Conservation (phyloP, 2,329 filamentous ascomycete genomes). For the Mollisia scopiformis region DNA sequence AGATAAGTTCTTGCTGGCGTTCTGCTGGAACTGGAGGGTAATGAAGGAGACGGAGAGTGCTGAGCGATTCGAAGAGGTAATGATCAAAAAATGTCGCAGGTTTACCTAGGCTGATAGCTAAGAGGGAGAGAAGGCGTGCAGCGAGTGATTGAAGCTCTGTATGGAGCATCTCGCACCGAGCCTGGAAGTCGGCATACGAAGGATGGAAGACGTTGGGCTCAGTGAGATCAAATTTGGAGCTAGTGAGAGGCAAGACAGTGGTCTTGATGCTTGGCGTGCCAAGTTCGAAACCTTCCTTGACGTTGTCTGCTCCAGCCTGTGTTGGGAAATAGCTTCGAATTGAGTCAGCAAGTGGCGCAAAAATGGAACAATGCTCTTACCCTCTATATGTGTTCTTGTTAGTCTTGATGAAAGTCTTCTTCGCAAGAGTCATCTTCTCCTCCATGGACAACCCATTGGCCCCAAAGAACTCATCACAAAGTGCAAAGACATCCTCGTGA, state of each 20-base stretch:
- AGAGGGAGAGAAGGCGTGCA: constrained; percentile 41
- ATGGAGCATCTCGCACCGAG: constrained; percentile 41
- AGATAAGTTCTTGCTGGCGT: constrained; percentile 35
- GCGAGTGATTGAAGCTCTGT: constrained; percentile 43
- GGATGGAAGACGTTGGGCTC: constrained; percentile 46
- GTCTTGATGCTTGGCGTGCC: constrained; percentile 35
- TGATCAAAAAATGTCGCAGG: constrained; percentile 42
- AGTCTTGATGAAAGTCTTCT: constrained; percentile 42
- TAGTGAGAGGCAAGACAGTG: constrained; percentile 23
- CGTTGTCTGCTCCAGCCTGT: constrained; percentile 43
- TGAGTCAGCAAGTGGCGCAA: not conserved
- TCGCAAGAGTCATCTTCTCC: constrained; percentile 45
- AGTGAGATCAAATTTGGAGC: constrained; percentile 39
- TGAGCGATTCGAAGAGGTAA: constrained; percentile 45
- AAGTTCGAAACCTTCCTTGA: constrained; percentile 51
- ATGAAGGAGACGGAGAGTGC: constrained; percentile 47
- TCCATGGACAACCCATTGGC: constrained; percentile 33
- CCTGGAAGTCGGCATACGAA: constrained; percentile 24
- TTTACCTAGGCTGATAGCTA: constrained; percentile 44
- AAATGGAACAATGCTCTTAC: constrained; percentile 23
- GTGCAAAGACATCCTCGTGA: constrained; percentile 45
- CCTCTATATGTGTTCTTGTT: constrained; percentile 49
- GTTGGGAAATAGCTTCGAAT: constrained; percentile 45
- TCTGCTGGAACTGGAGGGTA: constrained; percentile 40
- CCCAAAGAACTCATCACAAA: constrained; percentile 44